Evolutionary conservation across 768 basidiomycete genomes (phyloP).

Genomic region (Terana coerulea): DNA sequence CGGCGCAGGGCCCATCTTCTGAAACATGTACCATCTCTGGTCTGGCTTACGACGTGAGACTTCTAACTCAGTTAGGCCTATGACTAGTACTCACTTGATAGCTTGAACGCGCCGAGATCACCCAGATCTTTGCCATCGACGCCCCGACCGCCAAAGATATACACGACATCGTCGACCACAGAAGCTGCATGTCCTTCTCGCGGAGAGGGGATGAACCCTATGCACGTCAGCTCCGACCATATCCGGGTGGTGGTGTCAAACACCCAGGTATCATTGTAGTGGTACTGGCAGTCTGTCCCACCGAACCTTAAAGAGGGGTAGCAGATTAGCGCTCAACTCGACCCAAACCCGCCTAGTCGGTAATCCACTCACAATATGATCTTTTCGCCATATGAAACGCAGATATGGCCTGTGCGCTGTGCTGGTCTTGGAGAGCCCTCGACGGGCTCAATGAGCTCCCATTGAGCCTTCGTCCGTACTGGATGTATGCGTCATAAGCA

Average conservation of each 20-base stretch:
- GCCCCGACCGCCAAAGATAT: slow-evolving; percentile 95
- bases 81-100: slow-evolving; percentile 62
- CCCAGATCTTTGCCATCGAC: slow-evolving; percentile 95
- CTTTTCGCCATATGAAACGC: slow-evolving; percentile 76
- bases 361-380: slow-evolving; percentile 67
- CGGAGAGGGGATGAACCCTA: slow-evolving; percentile 94
- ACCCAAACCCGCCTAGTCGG: slow-evolving; percentile 11
- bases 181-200: slow-evolving; percentile 96
- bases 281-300: slow-evolving; percentile 97
- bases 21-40: slow-evolving; percentile 99
- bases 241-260: slow-evolving; percentile 76
- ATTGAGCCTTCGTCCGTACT: slow-evolving; percentile 83
- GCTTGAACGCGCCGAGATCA: slow-evolving; percentile 95
- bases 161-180: slow-evolving; percentile 95
- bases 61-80: slow-evolving; percentile 3
- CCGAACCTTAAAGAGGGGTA: slow-evolving; percentile 78
- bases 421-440: slow-evolving; percentile 61
- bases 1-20: slow-evolving; percentile 98
- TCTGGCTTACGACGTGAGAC: too few species aligned
- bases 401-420: slow-evolving; percentile 88
- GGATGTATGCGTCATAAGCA: slow-evolving; percentile 2
- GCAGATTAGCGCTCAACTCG: slow-evolving; percentile 15
- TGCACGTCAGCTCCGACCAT: slow-evolving; percentile 94
- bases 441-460: slow-evolving; percentile 74
- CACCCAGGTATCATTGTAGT: slow-evolving; percentile 98